phyloP scores from a whole-genome alignment of 768 basidiomycete genomes.

The Postia placenta region DNA sequence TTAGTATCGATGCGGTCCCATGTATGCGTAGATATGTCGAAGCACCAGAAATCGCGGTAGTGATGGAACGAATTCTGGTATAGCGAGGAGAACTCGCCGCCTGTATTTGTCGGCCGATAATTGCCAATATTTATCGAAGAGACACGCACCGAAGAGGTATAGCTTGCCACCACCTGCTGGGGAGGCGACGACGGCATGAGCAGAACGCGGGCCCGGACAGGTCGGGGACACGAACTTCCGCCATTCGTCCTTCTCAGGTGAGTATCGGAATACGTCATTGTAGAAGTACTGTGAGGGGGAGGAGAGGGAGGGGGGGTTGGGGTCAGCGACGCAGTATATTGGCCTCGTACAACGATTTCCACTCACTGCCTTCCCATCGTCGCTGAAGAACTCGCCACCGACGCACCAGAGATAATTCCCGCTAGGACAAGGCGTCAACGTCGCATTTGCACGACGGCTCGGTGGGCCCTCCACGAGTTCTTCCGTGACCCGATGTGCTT shows the following conservation, averaged over 20 bases:
- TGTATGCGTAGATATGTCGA: conserved; percentile 68
- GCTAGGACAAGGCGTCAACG: conserved; percentile 71
- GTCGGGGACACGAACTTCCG: conserved; percentile 77
- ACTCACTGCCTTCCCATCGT: conserved; percentile 74
- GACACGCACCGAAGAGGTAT: conserved; percentile 63
- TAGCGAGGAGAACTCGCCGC: conserved; percentile 83
- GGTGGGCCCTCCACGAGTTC: conserved; percentile 82
- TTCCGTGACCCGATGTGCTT: conserved; percentile 76
- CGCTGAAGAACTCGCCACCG: conserved; percentile 83
- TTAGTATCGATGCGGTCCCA: conserved; percentile 93
- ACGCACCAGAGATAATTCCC: conserved; percentile 82
- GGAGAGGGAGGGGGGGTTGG: conserved; percentile 36
- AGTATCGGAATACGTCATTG: conserved; percentile 82
- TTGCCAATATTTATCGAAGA: background rate
- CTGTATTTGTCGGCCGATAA: conserved; percentile 24
- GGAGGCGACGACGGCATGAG: conserved; percentile 73
- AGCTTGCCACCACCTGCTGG: conserved; percentile 82
- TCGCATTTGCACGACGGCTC: conserved; percentile 76
- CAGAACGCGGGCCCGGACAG: conserved; percentile 83
- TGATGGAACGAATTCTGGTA: conserved; percentile 80
- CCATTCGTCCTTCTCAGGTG: conserved; percentile 92
- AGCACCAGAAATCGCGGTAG: conserved; percentile 86
- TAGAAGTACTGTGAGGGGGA: conserved; percentile 74
- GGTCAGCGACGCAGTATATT: background rate
- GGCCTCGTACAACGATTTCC: background rate